phyloP scores from a whole-genome alignment of 2,329 filamentous ascomycete species.

The Neospermospora avenae region DNA sequence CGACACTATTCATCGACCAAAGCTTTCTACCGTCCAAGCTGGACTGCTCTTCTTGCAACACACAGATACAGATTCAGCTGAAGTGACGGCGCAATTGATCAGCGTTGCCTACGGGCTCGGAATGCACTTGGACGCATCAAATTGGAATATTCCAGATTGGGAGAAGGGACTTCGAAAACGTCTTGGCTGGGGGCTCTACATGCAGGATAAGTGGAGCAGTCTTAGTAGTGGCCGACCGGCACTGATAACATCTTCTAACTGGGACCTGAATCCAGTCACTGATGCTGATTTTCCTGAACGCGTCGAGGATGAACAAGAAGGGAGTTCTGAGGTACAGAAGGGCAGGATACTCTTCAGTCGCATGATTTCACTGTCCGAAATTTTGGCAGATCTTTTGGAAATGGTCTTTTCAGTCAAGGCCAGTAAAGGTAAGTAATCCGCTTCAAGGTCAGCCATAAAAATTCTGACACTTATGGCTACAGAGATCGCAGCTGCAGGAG shows the following conservation, averaged over 20 bases:
- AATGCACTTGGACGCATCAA: slow-evolving; percentile 57
- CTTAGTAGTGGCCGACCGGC: slow-evolving; percentile 55
- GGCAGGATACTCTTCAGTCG: slow-evolving; percentile 49
- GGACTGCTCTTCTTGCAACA: slow-evolving; percentile 51
- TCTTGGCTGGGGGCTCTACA: slow-evolving; percentile 61
- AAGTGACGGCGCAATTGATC: slow-evolving; percentile 47
- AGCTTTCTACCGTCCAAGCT: slow-evolving; percentile 53
- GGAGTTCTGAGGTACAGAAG: slow-evolving; percentile 43
- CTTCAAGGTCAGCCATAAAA: not conserved
- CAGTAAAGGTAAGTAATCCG: slow-evolving; percentile 14
- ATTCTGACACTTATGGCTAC: not conserved
- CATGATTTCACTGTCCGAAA: slow-evolving; percentile 48
- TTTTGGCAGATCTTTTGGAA: slow-evolving; percentile 49
- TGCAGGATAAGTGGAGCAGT: slow-evolving; percentile 62
- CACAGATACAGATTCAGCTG: slow-evolving; percentile 31
- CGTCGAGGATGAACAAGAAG: slow-evolving; percentile 32
- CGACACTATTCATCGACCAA: slow-evolving; percentile 49
- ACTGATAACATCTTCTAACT: slow-evolving; percentile 51
- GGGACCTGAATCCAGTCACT: slow-evolving; percentile 48
- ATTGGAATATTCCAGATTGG: slow-evolving; percentile 61
- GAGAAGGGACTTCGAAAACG: slow-evolving; percentile 59
- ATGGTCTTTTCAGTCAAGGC: slow-evolving; percentile 43
- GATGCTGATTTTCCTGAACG: slow-evolving; percentile 44
- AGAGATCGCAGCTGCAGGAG: slow-evolving; percentile 26
- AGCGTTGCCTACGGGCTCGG: slow-evolving; percentile 54